phyloP scores from a whole-genome alignment of 2,329 filamentous ascomycete genomes.

The Clonostachys solani region DNA sequence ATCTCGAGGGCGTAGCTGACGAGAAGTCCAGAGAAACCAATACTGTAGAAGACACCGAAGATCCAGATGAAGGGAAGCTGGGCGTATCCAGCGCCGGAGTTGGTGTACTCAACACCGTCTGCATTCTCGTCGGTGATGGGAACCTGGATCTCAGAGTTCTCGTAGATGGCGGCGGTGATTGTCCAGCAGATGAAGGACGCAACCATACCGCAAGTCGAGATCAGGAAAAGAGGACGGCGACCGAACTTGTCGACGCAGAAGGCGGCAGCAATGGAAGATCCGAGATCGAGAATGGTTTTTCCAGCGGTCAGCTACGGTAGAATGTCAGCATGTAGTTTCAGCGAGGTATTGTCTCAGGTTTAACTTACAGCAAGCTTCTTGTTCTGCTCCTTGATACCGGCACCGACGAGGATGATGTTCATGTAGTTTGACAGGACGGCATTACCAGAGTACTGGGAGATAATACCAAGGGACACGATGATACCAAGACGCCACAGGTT shows the following conservation, averaged over 20 bases:
- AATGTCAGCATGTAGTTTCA: conserved; percentile 1
- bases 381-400: conserved; percentile 53
- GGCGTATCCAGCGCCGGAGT: conserved; percentile 41
- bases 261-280: conserved; percentile 50
- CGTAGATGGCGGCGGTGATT: conserved; percentile 46
- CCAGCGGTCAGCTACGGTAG: conserved; percentile 37
- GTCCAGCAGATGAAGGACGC: conserved; percentile 45
- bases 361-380: conserved; percentile 47
- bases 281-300: conserved; percentile 54
- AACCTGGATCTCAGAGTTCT: conserved; percentile 26
- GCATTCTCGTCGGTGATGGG: conserved; percentile 7
- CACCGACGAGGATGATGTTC: conserved; percentile 55
- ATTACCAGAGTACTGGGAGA: conserved; percentile 66
- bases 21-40: conserved; percentile 54
- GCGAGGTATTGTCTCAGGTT: background rate
- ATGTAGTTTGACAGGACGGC: conserved; percentile 65
- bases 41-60: conserved; percentile 55
- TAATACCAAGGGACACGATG: conserved; percentile 58
- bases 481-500: conserved; percentile 62
- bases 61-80: conserved; percentile 57
- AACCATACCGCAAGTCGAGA: conserved; percentile 43
- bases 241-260: conserved; percentile 45
- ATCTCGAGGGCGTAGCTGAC: conserved; percentile 56
- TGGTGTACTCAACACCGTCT: conserved; percentile 22
- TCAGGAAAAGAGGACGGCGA: conserved; percentile 48